Evolutionary conservation across 2,329 filamentous ascomycete genomes (phyloP).

Genomic region (Sarocladiaceae sp.): DNA sequence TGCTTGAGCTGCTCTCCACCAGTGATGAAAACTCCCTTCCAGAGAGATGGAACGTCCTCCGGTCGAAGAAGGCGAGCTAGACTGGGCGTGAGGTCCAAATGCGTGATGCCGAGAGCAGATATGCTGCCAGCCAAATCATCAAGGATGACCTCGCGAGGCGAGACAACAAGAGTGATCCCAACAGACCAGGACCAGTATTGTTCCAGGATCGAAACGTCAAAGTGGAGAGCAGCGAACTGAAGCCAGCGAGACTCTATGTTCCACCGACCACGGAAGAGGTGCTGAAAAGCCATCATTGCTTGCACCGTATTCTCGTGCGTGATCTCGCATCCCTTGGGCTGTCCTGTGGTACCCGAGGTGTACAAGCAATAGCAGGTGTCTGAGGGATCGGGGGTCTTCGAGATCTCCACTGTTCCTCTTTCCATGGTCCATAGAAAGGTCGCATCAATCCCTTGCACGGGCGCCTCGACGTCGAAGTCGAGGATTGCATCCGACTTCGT

Average conservation of each 20-base stretch:
- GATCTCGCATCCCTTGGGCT: slow-evolving; percentile 80
- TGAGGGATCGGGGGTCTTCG: slow-evolving; percentile 24
- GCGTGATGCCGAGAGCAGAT: slow-evolving; percentile 66
- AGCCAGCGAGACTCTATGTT: slow-evolving; percentile 69
- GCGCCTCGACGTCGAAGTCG: slow-evolving; percentile 26
- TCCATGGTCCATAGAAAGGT: too few relatives aligned
- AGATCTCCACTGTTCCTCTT: too few relatives aligned
- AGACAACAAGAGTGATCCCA: slow-evolving; percentile 76
- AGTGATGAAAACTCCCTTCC: slow-evolving; percentile 83
- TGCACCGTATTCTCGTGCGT: slow-evolving; percentile 87
- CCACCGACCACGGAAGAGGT: slow-evolving; percentile 72
- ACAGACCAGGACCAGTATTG: slow-evolving; percentile 96
- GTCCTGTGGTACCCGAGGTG: slow-evolving; percentile 81
- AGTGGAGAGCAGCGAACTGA: slow-evolving; percentile 91
- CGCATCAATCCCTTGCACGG: slow-evolving; percentile 28
- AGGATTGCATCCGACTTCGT: slow-evolving; percentile 33
- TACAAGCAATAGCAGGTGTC: slow-evolving; percentile 78
- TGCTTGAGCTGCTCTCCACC: slow-evolving; percentile 84
- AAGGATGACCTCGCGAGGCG: slow-evolving; percentile 76
- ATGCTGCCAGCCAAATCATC: slow-evolving; percentile 75
- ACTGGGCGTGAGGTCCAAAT: slow-evolving; percentile 88
- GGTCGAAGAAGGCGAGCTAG: slow-evolving; percentile 73
- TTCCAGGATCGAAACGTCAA: slow-evolving; percentile 87
- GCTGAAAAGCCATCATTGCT: slow-evolving; percentile 79
- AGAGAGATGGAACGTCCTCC: slow-evolving; percentile 72